phyloP scores from a whole-genome alignment of 371 early-diverging fungal genomes.

The Mucor saturninus region DNA sequence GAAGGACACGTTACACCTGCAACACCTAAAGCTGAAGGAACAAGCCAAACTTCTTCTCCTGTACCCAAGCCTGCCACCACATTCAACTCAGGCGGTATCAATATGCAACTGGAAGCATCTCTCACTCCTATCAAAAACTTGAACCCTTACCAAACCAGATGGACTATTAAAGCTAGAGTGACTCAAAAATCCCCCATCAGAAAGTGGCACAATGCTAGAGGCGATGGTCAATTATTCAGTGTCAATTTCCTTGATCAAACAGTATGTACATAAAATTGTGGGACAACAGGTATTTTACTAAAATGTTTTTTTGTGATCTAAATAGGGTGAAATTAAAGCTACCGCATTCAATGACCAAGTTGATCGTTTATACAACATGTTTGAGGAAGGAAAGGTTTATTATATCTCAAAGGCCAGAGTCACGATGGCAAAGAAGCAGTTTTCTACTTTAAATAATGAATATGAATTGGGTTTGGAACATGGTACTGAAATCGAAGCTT shows the following conservation, averaged over 20 bases:
- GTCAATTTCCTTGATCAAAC: constrained; percentile 87
- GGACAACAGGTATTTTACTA: neutral
- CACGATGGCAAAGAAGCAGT: constrained; percentile 88
- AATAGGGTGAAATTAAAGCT: constrained; percentile 84
- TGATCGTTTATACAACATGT: constrained; percentile 69
- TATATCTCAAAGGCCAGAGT: constrained; percentile 85
- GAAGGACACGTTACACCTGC: constrained; percentile 28
- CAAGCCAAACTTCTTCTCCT: neutral
- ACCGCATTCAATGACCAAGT: constrained; percentile 89
- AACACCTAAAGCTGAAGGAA: constrained; percentile 12
- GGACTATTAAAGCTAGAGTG: constrained; percentile 93
- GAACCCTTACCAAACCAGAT: constrained; percentile 84
- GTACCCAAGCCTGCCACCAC: neutral
- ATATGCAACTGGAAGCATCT: constrained; percentile 41
- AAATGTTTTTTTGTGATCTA: constrained; percentile 25
- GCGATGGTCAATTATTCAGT: constrained; percentile 91
- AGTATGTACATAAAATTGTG: neutral
- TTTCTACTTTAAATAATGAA: constrained; percentile 80
- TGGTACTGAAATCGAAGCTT: constrained; percentile 65
- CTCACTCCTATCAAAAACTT: constrained; percentile 64
- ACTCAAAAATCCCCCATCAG: constrained; percentile 84
- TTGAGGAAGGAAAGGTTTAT: constrained; percentile 85
- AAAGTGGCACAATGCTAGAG: constrained; percentile 77
- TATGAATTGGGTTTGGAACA: constrained; percentile 91
- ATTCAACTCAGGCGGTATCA: constrained; percentile 68